Evolutionary conservation across 306 rosid genomes (phyloP), one percentile per base, ranked within the genome.

Genomic region (Vigna angularis): DNA sequence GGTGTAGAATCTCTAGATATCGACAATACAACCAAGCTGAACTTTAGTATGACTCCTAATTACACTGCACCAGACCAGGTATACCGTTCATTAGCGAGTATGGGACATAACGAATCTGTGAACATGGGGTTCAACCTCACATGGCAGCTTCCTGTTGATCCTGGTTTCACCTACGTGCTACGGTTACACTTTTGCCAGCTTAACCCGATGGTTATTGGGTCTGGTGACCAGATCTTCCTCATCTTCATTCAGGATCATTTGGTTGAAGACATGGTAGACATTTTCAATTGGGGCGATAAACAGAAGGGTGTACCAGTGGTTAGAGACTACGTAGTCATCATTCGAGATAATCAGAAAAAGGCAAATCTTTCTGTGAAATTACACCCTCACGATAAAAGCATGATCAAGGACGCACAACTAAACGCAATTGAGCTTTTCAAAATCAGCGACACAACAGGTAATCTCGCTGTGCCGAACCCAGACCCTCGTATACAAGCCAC

Each of bases 191-290:
- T 61, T 61, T 61, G 66, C 7, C 4, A 14, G 22, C 67, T 62
- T 32, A 3, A 32, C 67, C 45, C 14, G 3, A 0, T 0, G 0
- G 7, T 30, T 32, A 1, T 0, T 1, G 0, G 8, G 0, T 0
- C 45, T 16, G 24, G 67, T 30, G 24, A 62, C 45, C 3, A 0
- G 14, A 15, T 0, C 1, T 62, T 62, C 67, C 1, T 1, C 67
- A 62, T 62, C 45, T 62, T 0, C 67, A 32, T 61, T 30, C 20
- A 4, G 13, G 66, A 61, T 61, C 12, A 30, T 3, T 26, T 26
- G 38, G 65, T 36, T 4, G 26, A 36, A 9, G 40, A 26, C 12
- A 0, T 0, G 17, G 65, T 17, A 13, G 40, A 58, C 65, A 4
- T 26, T 12, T n/a, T 26, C 38, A 0, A 1, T 0, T 26, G 36